phyloP scores from a whole-genome alignment of 139 green algal species.

The Chlorella sp. region DNA sequence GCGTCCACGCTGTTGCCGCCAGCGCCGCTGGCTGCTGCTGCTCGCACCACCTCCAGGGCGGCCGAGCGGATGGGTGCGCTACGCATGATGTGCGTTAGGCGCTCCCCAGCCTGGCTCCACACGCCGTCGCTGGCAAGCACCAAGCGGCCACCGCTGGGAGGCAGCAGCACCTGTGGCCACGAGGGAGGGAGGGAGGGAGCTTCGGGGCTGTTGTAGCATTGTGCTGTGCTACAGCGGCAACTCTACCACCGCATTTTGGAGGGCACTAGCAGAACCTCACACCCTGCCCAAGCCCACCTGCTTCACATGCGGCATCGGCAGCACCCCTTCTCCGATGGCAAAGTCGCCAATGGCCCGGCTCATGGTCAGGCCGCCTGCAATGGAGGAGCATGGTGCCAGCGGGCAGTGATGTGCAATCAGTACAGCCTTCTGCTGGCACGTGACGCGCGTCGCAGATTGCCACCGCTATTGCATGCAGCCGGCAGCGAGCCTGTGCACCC shows the following conservation, averaged over 20 bases:
- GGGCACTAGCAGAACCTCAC: too few relatives aligned
- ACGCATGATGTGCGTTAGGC: background rate
- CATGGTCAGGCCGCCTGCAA: constrained; percentile 68
- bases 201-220: too few relatives aligned
- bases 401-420: too few relatives aligned
- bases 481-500: too few relatives aligned
- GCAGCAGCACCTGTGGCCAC: constrained; percentile 53
- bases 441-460: too few relatives aligned
- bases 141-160: constrained; percentile 61
- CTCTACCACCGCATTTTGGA: too few relatives aligned
- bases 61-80: background rate
- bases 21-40: constrained; percentile 15
- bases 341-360: constrained; percentile 83
- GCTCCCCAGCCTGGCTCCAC: constrained; percentile 83
- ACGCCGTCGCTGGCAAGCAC: constrained; percentile 88
- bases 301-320: constrained; percentile 83
- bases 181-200: too few relatives aligned
- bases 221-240: too few relatives aligned
- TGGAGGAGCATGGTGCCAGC: too few relatives aligned
- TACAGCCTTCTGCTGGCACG: too few relatives aligned
- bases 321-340: constrained; percentile 75
- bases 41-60: constrained; percentile 32
- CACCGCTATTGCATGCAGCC: too few relatives aligned
- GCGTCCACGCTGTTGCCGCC: constrained; percentile 79
- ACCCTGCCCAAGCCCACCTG: too few relatives aligned